phyloP scores from a whole-genome alignment of 2,329 filamentous ascomycete genomes.

The Pestalotiopsis fici region DNA sequence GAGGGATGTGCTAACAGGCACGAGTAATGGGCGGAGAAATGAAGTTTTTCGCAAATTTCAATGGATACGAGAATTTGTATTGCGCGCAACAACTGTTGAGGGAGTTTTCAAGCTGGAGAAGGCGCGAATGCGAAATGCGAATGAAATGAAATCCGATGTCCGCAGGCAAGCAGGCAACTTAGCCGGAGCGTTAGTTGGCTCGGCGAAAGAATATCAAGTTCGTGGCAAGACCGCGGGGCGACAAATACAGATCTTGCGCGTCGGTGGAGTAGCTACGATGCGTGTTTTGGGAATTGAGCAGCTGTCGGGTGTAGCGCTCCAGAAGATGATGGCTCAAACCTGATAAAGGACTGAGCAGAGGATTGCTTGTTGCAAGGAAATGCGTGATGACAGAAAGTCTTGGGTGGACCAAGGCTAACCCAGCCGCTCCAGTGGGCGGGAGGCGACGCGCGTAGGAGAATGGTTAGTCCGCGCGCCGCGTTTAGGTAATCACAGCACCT shows the following conservation, averaged over 20 bases:
- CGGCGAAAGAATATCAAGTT: neutral
- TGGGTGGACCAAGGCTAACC: neutral
- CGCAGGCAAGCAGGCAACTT: too few species aligned
- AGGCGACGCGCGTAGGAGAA: conserved; percentile 1
- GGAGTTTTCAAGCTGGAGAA: neutral
- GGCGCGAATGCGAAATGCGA: neutral
- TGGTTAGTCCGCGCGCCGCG: neutral
- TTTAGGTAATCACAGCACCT: too few species aligned
- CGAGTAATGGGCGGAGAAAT: neutral
- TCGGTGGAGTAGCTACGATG: neutral
- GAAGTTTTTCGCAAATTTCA: neutral
- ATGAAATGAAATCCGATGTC: neutral
- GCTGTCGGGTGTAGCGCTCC: neutral
- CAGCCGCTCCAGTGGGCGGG: neutral
- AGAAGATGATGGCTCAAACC: neutral
- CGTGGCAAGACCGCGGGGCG: neutral
- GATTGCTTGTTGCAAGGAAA: neutral
- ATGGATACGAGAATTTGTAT: neutral
- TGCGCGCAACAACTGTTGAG: neutral
- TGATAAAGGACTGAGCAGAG: neutral
- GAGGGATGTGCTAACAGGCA: conserved; percentile 10
- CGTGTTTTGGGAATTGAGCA: neutral
- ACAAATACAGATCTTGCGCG: neutral
- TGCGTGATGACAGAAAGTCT: conserved; percentile 8
- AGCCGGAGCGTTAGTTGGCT: neutral